These are phyloP conservation scores for Paecilomyces sp. DNA, from an alignment of 2,329 filamentous ascomycete species.

Conservation along the genomic window DNA sequence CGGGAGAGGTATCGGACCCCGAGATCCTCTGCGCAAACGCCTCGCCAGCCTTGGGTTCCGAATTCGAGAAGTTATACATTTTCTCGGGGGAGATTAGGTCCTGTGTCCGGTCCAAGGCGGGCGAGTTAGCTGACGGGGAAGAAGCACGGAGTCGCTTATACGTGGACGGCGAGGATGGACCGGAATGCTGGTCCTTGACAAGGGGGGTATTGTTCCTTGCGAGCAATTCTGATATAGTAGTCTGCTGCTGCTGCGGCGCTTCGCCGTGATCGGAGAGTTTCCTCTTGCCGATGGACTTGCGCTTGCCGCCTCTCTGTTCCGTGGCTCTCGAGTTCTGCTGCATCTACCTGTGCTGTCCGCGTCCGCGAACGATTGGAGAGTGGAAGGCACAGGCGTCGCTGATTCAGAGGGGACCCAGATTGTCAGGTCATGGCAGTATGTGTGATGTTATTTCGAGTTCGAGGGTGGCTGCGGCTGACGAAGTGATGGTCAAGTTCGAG, in stretches of 20 bases:
- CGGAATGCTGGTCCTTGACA: constrained; percentile 7
- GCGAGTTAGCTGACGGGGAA: constrained; percentile 14
- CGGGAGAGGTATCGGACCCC: constrained; percentile 22
- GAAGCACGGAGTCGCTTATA: constrained; percentile 36
- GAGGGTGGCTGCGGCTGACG: not conserved
- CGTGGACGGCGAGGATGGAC: constrained; percentile 18
- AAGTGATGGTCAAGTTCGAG: not conserved
- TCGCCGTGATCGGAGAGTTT: constrained; percentile 31
- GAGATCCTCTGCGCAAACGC: constrained; percentile 42
- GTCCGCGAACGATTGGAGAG: not conserved
- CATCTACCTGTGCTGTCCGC: constrained; percentile 31
- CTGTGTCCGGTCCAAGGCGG: constrained; percentile 5
- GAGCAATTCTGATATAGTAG: constrained; percentile 38
- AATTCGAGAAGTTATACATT: constrained; percentile 49
- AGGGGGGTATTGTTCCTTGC: constrained; percentile 20
- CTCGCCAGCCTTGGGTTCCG: constrained; percentile 27
- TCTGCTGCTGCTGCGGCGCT: constrained; percentile 30
- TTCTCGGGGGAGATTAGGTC: constrained; percentile 29
- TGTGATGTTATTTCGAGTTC: not conserved
- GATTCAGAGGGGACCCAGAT: not conserved
- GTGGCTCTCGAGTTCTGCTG: constrained; percentile 30
- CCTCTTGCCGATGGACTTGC: constrained; percentile 35
- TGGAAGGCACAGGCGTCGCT: not conserved
- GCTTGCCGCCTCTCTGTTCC: constrained; percentile 37
- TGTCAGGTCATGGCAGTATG: constrained; percentile 11